Evolutionary conservation across 1,139 yeast species (phyloP), one percentile per base, ranked within the genome.

Genomic region (Saccharomyces pastorianus): DNA sequence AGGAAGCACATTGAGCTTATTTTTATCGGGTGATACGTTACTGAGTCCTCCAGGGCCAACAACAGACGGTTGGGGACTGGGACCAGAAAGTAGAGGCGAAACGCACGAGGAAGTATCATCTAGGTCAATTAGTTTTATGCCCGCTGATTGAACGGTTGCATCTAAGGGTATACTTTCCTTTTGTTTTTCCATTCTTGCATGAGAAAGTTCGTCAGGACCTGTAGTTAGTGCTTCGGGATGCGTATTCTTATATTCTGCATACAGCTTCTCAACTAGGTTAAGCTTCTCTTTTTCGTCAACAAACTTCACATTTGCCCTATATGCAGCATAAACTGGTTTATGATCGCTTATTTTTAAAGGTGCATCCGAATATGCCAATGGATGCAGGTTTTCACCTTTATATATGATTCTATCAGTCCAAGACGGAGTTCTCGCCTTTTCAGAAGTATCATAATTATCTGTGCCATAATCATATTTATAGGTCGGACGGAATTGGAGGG

Each of bases 351-450:
- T 74, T 46, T 72, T 70, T n/a, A 88, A 71, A 70, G 78, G 77
- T 1, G 80, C 78, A 27, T 82, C 77, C 55, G 81, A 78, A 64
- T 87, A 87, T 51, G 81, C 81, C 57, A 82, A 65, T 51, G 85
- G 88, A 42, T 72, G 69, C 28, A 85, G 64, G 4, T 70, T 68
- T n/a, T 73, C 73, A 42, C 87, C 84, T 48, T 79, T 76, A 65
- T 78, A 87, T 53, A 90, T 76, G 48, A 89, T 82, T 67, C 97
- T 76, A 69, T 93, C 99, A 7, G 98, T 91, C 99, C 99, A 93
- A 0, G 98, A 93, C 0, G 99, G 99, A 0, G 89, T 83, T 61
- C 99, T 79, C 63, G 86, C 93, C 70, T 93, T 93, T 65, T 91
- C 98, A 48, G 95, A 85, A 2, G 91, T 77, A 65, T 90, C 97